Evolutionary conservation across 768 basidiomycete genomes (phyloP).

Genomic region (Kwoniella shandongensis): DNA sequence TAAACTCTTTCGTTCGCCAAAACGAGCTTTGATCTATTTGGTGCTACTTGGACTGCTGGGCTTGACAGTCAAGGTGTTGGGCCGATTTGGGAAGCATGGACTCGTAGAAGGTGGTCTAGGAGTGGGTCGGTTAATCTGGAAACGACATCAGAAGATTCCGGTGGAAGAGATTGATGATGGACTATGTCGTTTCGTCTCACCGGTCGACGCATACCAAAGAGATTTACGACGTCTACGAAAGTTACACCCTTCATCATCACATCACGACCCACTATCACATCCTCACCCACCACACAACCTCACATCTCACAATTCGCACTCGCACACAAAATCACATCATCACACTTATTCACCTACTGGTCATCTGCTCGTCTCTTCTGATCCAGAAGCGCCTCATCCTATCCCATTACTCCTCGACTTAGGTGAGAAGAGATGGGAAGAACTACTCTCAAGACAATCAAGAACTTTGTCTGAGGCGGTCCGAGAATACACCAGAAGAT

Average conservation of each 20-base stretch:
- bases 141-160: not conserved
- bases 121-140: slow-evolving; percentile 8
- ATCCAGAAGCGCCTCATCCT: slow-evolving; percentile 47
- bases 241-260: slow-evolving; percentile 7
- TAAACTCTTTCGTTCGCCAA: slow-evolving; percentile 15
- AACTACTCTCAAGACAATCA: slow-evolving; percentile 51
- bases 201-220: slow-evolving; percentile 48
- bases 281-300: slow-evolving; percentile 6
- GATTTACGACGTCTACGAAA: slow-evolving; percentile 40
- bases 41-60: slow-evolving; percentile 8
- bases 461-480: slow-evolving; percentile 52
- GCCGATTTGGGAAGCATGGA: not conserved
- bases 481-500: slow-evolving; percentile 52
- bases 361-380: slow-evolving; percentile 41
- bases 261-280: not conserved
- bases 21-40: slow-evolving; percentile 5
- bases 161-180: slow-evolving; percentile 21
- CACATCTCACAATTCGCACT: slow-evolving; percentile 10
- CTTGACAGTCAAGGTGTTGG: not conserved
- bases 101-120: not conserved
- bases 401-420: slow-evolving; percentile 50
- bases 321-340: slow-evolving; percentile 15
- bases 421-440: slow-evolving; percentile 53
- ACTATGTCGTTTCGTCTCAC: slow-evolving; percentile 41
- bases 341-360: slow-evolving; percentile 47